Conservation (phyloP, 2,329 filamentous ascomycete species). For the Aspergillus puulaauensis region DNA sequence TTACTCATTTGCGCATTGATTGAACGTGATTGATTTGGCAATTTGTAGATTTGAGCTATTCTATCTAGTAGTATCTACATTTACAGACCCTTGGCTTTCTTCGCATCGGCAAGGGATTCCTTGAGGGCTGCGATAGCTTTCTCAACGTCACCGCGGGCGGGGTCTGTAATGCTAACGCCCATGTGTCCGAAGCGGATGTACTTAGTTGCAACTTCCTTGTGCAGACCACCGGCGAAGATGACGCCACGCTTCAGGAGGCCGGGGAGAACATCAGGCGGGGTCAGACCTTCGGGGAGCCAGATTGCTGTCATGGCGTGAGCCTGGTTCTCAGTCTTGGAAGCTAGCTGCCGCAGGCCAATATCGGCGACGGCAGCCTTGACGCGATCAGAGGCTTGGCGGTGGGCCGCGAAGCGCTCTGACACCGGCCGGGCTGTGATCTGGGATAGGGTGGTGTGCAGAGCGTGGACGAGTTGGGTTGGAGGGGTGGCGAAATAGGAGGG, state of each 20-base stretch:
- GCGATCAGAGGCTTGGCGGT: conserved; percentile 75
- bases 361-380: conserved; percentile 81
- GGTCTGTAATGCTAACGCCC: conserved; percentile 88
- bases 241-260: conserved; percentile 83
- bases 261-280: conserved; percentile 79
- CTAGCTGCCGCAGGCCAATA: conserved; percentile 84
- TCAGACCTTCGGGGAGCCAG: conserved; percentile 82
- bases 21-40: not conserved
- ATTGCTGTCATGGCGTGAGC: conserved; percentile 98
- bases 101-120: conserved; percentile 71
- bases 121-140: conserved; percentile 77
- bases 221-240: conserved; percentile 90
- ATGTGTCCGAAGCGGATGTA: conserved; percentile 98
- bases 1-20: no score
- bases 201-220: conserved; percentile 90
- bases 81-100: conserved; percentile 55
- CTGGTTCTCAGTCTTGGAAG: conserved; percentile 81
- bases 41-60: not conserved
- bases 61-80: not conserved
- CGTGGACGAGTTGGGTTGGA: conserved; percentile 88
- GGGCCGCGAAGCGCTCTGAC: conserved; percentile 76
- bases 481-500: conserved; percentile 97
- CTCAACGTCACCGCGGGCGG: conserved; percentile 76
- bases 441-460: conserved; percentile 81
- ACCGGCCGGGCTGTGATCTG: conserved; percentile 83